Percentiles rank a stretch among this genome's conserved stretches.
Conservation (phyloP, 495 filamentous ascomycete species). For the Platismatia glauca region DNA sequence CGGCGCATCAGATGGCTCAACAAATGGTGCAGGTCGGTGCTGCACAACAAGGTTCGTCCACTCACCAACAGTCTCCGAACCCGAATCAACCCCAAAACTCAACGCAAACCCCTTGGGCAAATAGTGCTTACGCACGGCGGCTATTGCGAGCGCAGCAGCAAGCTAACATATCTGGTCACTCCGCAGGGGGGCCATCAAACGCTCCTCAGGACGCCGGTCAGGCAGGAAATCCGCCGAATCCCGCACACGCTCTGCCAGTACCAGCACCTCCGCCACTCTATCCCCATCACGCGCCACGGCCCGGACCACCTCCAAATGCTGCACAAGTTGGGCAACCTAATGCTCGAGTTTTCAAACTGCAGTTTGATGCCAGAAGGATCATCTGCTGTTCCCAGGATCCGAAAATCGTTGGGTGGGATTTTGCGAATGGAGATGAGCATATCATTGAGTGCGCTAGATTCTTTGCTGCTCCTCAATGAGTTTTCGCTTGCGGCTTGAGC, state of each 20-base stretch:
- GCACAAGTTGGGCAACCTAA: conserved; percentile 34
- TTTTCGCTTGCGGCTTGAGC: not conserved
- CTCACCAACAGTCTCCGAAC: not conserved
- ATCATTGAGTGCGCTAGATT: conserved; percentile 75
- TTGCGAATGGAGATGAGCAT: conserved; percentile 78
- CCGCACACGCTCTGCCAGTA: conserved; percentile 15
- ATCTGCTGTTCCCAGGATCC: conserved; percentile 88
- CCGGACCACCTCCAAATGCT: conserved; percentile 2
- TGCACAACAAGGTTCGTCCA: not conserved
- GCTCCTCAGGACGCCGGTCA: not conserved
- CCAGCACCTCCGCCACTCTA: conserved; percentile 5
- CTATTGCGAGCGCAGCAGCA: conserved; percentile 13
- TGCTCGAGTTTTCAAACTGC: conserved; percentile 88
- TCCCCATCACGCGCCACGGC: conserved; percentile 6
- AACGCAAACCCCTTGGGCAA: not conserved
- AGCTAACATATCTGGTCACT: not conserved
- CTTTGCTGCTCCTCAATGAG: conserved; percentile 39
- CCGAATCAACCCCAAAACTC: not conserved
- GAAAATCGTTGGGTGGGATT: conserved; percentile 95
- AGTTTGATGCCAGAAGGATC: conserved; percentile 90
- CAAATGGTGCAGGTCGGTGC: conserved; percentile 10
- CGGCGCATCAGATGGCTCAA: conserved; percentile 19
- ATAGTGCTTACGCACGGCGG: not conserved
- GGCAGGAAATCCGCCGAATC: not conserved
- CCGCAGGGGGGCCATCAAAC: not conserved